Conservation (phyloP, 805 yeast species). For the Kuraishia piskuri region DNA sequence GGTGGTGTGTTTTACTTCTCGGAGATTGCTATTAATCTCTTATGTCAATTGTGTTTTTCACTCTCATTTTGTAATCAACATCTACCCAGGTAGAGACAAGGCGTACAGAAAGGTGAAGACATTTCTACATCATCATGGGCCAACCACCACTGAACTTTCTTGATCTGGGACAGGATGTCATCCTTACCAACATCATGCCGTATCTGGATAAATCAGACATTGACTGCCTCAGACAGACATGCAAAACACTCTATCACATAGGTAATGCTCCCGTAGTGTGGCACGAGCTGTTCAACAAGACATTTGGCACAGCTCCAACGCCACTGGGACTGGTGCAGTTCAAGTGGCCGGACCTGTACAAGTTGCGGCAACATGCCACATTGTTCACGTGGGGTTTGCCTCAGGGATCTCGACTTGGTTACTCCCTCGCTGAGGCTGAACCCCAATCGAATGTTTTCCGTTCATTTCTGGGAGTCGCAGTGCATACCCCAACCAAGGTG, state of each 20-base stretch:
- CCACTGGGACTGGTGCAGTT: conserved; percentile 28
- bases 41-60: no score
- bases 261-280: conserved; percentile 33
- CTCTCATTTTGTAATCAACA: no score
- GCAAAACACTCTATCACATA: conserved; percentile 24
- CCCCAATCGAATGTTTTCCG: conserved; percentile 16
- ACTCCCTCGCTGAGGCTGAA: conserved; percentile 16
- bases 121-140: no score
- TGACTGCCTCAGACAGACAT: conserved; percentile 27
- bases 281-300: conserved; percentile 32
- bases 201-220: conserved; percentile 31
- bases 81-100: no score
- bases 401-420: conserved; percentile 39
- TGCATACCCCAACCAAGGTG: conserved; percentile 30
- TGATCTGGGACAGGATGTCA: conserved; percentile 32
- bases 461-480: conserved; percentile 17
- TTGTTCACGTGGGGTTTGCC: conserved; percentile 45
- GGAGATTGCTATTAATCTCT: no score
- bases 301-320: conserved; percentile 35
- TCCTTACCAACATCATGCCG: conserved; percentile 25
- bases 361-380: conserved; percentile 27
- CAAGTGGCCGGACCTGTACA: conserved; percentile 44
- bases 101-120: no score
- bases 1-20: not conserved
- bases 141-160: conserved; percentile 4